Percentiles rank a stretch among this genome's conserved stretches.
phyloP scores from a whole-genome alignment of 768 basidiomycete genomes.

The Myochromella boudieri region DNA sequence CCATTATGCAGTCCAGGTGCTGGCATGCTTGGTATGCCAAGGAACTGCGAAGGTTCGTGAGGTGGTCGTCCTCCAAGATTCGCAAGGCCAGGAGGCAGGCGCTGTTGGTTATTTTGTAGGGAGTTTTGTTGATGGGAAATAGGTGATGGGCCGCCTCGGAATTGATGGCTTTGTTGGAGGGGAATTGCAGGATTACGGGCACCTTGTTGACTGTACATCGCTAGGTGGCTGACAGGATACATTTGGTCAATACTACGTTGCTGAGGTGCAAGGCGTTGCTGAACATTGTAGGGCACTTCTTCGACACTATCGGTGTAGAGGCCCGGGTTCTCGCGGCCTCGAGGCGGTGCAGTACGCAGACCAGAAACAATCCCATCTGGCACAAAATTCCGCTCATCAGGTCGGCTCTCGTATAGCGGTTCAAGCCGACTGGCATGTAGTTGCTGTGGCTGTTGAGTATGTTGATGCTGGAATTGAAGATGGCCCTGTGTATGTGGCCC shows the following conservation, averaged over 20 bases:
- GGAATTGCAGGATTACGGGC: slow-evolving; percentile 54
- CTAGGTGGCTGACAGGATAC: slow-evolving; percentile 48
- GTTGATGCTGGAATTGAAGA: slow-evolving; percentile 43
- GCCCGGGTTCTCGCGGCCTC: slow-evolving; percentile 54
- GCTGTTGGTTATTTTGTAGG: slow-evolving; percentile 48
- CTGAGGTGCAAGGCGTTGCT: slow-evolving; percentile 53
- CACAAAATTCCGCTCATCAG: slow-evolving; percentile 76
- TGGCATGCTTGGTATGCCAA: slow-evolving; percentile 46
- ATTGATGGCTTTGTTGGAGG: slow-evolving; percentile 61
- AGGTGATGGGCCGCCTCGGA: slow-evolving; percentile 72
- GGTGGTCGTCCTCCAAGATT: slow-evolving; percentile 82
- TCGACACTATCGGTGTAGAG: slow-evolving; percentile 63
- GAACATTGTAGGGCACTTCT: slow-evolving; percentile 57
- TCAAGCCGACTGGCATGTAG: slow-evolving; percentile 56
- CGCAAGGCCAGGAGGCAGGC: slow-evolving; percentile 77
- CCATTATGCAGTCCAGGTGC: slow-evolving; percentile 45
- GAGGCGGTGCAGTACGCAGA: slow-evolving; percentile 63
- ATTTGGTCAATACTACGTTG: slow-evolving; percentile 56
- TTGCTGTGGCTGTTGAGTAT: slow-evolving; percentile 40
- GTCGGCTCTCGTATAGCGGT: slow-evolving; percentile 67
- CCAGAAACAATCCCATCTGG: slow-evolving; percentile 88
- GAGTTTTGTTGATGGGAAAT: slow-evolving; percentile 46
- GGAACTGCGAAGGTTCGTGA: slow-evolving; percentile 71
- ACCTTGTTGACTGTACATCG: slow-evolving; percentile 55
- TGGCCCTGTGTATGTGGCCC: slow-evolving; percentile 34